Conservation (phyloP, 805 yeast genomes). For the Ogataea salicorniae region DNA sequence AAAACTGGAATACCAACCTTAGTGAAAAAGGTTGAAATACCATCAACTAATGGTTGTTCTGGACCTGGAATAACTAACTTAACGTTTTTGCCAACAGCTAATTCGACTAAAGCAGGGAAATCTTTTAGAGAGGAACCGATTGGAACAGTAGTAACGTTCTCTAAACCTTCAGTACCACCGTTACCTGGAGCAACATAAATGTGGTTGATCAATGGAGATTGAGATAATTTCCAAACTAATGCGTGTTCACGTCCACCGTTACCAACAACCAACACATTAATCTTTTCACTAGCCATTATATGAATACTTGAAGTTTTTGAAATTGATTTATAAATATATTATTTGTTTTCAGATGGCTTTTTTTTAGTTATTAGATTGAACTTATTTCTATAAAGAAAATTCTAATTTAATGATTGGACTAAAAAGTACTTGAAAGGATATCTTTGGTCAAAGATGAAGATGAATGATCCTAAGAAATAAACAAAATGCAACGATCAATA, state of each 20-base stretch:
- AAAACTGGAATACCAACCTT: conserved; percentile 90
- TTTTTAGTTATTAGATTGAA: too few relatives aligned
- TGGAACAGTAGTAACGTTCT: conserved; percentile 64
- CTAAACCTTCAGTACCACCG: conserved; percentile 72
- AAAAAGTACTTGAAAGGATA: too few relatives aligned
- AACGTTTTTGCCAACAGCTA: conserved; percentile 64
- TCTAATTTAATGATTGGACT: too few relatives aligned
- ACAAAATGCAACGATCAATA: too few relatives aligned
- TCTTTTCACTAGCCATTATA: conserved; percentile 16
- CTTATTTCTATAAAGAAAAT: too few relatives aligned
- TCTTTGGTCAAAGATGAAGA: too few relatives aligned
- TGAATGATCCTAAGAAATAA: too few relatives aligned
- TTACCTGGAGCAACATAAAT: conserved; percentile 96
- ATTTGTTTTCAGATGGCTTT: not conserved
- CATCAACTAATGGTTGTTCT: conserved; percentile 98
- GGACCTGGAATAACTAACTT: conserved; percentile 93
- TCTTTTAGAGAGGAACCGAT: conserved; percentile 62
- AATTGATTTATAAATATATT: not conserved
- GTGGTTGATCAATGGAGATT: conserved; percentile 63
- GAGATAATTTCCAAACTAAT: conserved; percentile 82
- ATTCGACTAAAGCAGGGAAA: conserved; percentile 63
- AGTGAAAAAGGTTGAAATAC: conserved; percentile 67
- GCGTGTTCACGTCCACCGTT: conserved; percentile 99
- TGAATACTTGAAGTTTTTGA: not conserved
- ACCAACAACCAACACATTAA: conserved; percentile 79